Base-by-base conservation (phyloP, 768 basidiomycete genomes). In the Psilocybe sp. region DNA sequence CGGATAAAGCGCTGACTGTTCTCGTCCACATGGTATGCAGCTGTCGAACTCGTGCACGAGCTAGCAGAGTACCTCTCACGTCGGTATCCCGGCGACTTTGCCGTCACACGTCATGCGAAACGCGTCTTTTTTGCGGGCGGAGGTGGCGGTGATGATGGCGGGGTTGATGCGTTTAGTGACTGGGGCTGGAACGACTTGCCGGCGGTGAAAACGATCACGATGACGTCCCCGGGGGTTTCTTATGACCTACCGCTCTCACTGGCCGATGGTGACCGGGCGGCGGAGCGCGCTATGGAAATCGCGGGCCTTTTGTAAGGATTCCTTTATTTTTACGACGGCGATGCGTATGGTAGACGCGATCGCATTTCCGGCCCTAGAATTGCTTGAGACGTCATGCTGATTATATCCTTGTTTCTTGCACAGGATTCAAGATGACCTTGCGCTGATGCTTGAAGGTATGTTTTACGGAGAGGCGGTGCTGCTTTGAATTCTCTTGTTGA, bases 21-120 rank as follows among this genome's bases (percentile, higher is more conserved):
- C 9, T 28, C 7, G 23, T 28, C 38, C 38, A 37, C 20, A 9
- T 11, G n/a, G 16, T 51, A 44, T 47, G 50, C 43, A 86, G 86
- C 84, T 6, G 69, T 80, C 40, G 86, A 88, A 62, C 70, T 86
- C 19, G 77, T 85, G 14, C 80, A 87, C 52, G 85, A 88, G 59
- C 65, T 88, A 35, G 74, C 81, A 2, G 84, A 86, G 57, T 88
- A 84, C 59, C 74, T 89, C 45, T 74, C 76, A 16, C 70, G 74
- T 44, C 77, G 85, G 40, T 85, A 86, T 58, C 85, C 87, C 4
- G 60, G 61, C 32, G 74, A 79, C 8, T 88, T 84, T 60, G 59
- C 64, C 5, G 73, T 84, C 20, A 68, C 63, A 9, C 79, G 85
- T 36, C 69, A 75, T 57, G n/a, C 60, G 34, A 49, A 60, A 28